A percentile compares a stretch with the other conserved stretches of the same genome.
Evolutionary conservation across 306 rosid genomes (phyloP).

Genomic region (Hippophae tibetana): DNA sequence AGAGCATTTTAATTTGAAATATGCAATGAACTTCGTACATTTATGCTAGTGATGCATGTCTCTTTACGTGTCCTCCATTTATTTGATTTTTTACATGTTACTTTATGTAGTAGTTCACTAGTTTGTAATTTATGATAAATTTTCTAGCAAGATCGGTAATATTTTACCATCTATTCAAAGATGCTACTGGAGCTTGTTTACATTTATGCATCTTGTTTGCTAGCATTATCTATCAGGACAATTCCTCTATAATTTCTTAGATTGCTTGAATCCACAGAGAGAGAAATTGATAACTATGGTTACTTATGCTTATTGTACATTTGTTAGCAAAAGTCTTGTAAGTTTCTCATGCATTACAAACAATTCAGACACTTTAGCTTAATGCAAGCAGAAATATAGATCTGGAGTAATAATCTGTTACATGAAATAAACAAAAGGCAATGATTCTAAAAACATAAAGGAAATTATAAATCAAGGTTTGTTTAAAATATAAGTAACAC

Average conservation of each 20-base stretch:
- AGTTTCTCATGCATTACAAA: background rate
- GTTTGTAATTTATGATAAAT: too few species aligned
- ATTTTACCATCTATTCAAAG: too few species aligned
- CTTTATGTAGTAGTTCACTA: too few species aligned
- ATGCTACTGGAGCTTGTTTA: too few species aligned
- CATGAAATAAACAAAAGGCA: background rate
- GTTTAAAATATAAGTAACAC: background rate
- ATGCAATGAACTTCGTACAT: too few species aligned
- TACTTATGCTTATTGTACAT: too few species aligned
- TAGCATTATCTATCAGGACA: background rate
- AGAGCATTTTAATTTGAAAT: too few species aligned
- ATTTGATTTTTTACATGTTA: too few species aligned
- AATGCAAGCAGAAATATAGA: background rate
- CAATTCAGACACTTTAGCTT: background rate
- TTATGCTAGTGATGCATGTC: too few species aligned
- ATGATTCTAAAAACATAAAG: too few species aligned
- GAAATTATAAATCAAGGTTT: background rate
- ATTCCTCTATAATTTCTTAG: slow-evolving; percentile 1
- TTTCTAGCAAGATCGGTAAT: too few species aligned
- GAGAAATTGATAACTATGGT: background rate
- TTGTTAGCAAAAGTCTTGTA: background rate
- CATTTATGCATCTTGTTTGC: background rate
- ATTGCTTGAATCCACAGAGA: slow-evolving; percentile 1
- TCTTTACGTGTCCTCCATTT: too few species aligned
- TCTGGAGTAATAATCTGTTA: background rate